Conservation (phyloP, 345 rosid genomes). For the Aquilaria malaccensis region DNA sequence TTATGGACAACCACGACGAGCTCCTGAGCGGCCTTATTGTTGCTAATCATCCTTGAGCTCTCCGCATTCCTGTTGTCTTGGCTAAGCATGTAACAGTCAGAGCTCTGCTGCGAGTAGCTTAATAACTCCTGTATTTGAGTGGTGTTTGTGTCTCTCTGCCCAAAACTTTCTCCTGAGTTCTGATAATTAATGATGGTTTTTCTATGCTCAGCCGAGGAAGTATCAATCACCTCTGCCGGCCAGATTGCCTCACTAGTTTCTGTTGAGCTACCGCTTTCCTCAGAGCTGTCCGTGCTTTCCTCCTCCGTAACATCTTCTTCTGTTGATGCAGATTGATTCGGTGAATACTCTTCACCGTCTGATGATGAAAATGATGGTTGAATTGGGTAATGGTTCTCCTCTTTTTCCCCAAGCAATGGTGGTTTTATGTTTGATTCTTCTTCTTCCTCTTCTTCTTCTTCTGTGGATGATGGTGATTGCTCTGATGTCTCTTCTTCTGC, state of each 20-base stretch:
- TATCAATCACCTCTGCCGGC: constrained; percentile 31
- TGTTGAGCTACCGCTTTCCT: constrained; percentile 24
- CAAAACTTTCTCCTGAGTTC: constrained; percentile 10
- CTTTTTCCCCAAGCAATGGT: constrained; percentile 12
- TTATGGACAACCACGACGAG: not conserved
- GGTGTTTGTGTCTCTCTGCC: constrained; percentile 3
- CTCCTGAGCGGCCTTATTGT: constrained; percentile 11
- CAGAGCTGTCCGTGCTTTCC: constrained; percentile 17
- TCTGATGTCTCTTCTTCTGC: not conserved
- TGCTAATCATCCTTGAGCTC: not conserved
- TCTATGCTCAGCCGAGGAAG: constrained; percentile 14
- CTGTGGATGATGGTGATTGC: not conserved
- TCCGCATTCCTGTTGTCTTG: not conserved
- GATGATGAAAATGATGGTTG: not conserved
- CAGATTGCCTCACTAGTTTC: constrained; percentile 33
- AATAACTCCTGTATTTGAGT: not conserved
- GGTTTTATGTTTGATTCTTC: not conserved
- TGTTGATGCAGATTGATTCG: constrained; percentile 4
- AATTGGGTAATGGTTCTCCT: not conserved
- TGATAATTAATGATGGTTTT: constrained; percentile 7
- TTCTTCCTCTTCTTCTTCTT: constrained; percentile 1
- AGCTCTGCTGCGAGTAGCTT: too few relatives aligned
- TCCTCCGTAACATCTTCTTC: constrained; percentile 14
- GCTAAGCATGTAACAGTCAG: not conserved
- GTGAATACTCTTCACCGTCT: not conserved